Conservation (phyloP, 2,329 filamentous ascomycete species). For the Boeremia exigua region DNA sequence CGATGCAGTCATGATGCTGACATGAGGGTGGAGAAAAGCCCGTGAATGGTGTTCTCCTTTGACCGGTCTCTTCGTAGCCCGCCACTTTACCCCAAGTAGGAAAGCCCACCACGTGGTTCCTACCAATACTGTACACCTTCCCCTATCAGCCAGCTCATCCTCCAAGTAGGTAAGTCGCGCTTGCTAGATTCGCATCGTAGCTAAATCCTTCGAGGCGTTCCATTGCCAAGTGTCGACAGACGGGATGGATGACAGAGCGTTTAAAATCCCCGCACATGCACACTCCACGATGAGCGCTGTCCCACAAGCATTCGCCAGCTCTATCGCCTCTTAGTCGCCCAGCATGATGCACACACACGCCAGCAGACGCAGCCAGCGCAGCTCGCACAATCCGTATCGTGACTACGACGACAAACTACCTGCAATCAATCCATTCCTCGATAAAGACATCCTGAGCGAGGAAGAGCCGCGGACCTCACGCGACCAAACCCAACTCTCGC, state of each 20-base stretch:
- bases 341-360: constrained; percentile 10
- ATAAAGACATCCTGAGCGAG: not conserved
- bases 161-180: constrained; percentile 5
- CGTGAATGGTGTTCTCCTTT: constrained; percentile 9
- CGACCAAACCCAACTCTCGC: constrained; percentile 15
- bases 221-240: constrained; percentile 13
- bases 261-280: constrained; percentile 11
- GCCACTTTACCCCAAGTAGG: constrained; percentile 3
- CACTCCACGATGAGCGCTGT: constrained; percentile 5
- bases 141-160: not conserved
- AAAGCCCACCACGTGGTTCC: constrained; percentile 9
- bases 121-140: constrained; percentile 10
- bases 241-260: constrained; percentile 1
- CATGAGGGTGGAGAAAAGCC: not conserved
- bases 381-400: constrained; percentile 16
- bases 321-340: not conserved
- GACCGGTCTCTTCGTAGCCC: constrained; percentile 4
- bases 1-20: constrained; percentile 14
- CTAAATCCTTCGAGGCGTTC: constrained; percentile 5
- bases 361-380: constrained; percentile 13
- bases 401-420: constrained; percentile 8
- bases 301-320: not conserved
- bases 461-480: constrained; percentile 1
- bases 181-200: constrained; percentile 3
- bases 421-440: constrained; percentile 8